A percentile compares a stretch with the other conserved stretches of the same genome.
Evolutionary conservation across 768 basidiomycete genomes (phyloP).

Genomic region (Sporobolomyces pararoseus): DNA sequence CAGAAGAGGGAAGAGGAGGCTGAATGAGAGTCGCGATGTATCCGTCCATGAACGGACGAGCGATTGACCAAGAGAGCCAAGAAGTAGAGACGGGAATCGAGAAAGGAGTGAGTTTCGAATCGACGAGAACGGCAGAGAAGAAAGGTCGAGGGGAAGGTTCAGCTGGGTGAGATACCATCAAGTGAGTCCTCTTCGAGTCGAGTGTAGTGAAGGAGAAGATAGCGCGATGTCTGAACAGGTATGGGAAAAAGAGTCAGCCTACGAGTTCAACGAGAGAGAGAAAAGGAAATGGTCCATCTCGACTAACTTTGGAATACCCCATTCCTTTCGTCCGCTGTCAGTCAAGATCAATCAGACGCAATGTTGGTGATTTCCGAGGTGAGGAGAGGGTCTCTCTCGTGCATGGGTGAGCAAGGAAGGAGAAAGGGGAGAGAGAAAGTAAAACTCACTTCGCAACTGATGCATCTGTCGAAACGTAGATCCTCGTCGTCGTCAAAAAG

Average conservation of each 20-base stretch:
- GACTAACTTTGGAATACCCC: constrained; percentile 30
- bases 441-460: constrained; percentile 19
- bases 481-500: constrained; percentile 16
- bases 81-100: constrained; percentile 16
- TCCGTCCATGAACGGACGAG: not conserved
- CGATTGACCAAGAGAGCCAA: constrained; percentile 17
- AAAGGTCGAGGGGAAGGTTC: constrained; percentile 9
- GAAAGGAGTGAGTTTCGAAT: constrained; percentile 25
- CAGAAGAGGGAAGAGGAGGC: constrained; percentile 3
- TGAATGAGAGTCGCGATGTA: constrained; percentile 17
- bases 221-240: constrained; percentile 28
- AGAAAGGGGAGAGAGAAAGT: too few species aligned
- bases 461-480: constrained; percentile 28
- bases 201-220: constrained; percentile 9
- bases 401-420: too few species aligned
- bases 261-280: not conserved
- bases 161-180: constrained; percentile 17
- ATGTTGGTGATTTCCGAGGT: too few species aligned
- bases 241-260: too few species aligned
- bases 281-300: not conserved
- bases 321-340: constrained; percentile 19
- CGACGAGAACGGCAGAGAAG: constrained; percentile 25
- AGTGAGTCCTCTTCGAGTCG: not conserved
- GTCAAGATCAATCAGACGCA: too few species aligned
- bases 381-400: too few species aligned